Base-by-base conservation (phyloP, 106 monocot genomes). In the Platanthera guangdongensis region DNA sequence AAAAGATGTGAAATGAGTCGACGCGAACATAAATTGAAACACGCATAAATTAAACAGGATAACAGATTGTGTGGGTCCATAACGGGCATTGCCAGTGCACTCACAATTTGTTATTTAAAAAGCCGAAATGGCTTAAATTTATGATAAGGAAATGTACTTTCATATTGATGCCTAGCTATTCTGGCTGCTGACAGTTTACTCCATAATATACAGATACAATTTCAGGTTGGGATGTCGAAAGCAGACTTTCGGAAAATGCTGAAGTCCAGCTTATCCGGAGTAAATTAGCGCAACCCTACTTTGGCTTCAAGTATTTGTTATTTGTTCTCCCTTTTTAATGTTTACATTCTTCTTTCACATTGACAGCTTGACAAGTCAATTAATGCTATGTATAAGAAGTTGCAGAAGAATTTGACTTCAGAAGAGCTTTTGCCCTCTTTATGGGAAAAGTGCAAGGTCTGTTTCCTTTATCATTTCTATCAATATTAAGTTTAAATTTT, bases 401-500 rank as follows among this genome's bases (percentile, higher is more conserved):
- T 99, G 14, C 94, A 91, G 74, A 99, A 94, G 80, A 99, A 91
- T 76, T 71, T 99, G 48, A 90, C 89, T 71, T 87, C 91, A 18
- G 94, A 99, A 76, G 97, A 92, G 79, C 51, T 99, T 77, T 63
- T 94, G 15, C 92, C 97, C 76, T 88, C 94, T 25, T 84, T 99
- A 50, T 99, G 97, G 97, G 92, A 92, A 12, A 94, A 94, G 84
- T 99, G 94, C 92, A 94, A 94, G 94, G 97, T 99, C 73, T 74
- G 51, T 50, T 74, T 64, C 54, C 72, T 72, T 72, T 48, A 70
- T 47, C 7, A 2, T 60, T 50, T 57, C 7, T 10, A 7, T n/a
- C 4, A 39, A 57, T 25, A 50, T 46, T 19, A 10, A 4, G 15
- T 57, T 55, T 6, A 10, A 77, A 50, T 78, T 30, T 8, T 30